phyloP scores from a whole-genome alignment of 345 rosid species.

The Citrus reticulata region DNA sequence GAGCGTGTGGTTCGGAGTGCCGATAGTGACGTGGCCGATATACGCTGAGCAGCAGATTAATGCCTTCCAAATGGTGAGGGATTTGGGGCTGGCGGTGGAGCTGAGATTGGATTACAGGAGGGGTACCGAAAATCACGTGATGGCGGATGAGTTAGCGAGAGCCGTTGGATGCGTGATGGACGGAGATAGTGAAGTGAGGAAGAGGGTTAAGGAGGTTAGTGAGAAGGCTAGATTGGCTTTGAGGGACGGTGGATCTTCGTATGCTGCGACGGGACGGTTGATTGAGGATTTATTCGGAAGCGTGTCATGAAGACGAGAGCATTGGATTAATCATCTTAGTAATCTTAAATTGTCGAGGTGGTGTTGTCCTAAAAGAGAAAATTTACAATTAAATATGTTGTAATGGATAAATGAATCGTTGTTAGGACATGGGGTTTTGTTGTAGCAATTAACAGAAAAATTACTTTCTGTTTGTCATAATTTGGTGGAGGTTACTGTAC shows the following conservation, averaged over 20 bases:
- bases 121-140: neutral
- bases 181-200: neutral
- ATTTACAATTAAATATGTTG: no score
- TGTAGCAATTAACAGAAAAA: no score
- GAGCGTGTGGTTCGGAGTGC: conserved; percentile 32
- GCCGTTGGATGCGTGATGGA: conserved; percentile 25
- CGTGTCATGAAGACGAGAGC: neutral
- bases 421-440: no score
- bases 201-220: conserved; percentile 16
- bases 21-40: conserved; percentile 31
- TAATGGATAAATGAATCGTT: no score
- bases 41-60: conserved; percentile 35
- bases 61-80: conserved; percentile 25
- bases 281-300: conserved; percentile 13
- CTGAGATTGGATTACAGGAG: neutral
- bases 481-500: no score
- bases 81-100: conserved; percentile 23
- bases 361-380: no score
- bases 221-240: conserved; percentile 13
- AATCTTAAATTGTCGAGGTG: neutral
- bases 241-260: conserved; percentile 31
- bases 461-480: no score
- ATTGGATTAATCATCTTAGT: neutral
- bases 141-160: conserved; percentile 21
- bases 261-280: conserved; percentile 3